A percentile compares a stretch with the other conserved stretches of the same genome.
These are phyloP conservation scores for Xerocomellus chrysenteron DNA, from an alignment of 768 basidiomycete species.

Conservation along the genomic window DNA sequence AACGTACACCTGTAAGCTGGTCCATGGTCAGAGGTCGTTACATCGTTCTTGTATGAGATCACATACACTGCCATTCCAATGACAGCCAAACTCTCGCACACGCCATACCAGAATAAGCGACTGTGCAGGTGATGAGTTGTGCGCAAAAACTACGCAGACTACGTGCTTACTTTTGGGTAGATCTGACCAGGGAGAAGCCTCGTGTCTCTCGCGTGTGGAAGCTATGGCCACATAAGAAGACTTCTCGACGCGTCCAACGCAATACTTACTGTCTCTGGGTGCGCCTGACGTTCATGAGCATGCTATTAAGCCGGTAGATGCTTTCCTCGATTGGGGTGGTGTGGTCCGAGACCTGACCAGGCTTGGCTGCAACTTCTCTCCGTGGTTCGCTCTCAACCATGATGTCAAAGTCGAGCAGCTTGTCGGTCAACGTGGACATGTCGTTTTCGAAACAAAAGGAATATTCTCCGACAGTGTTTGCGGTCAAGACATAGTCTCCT, in stretches of 20 bases:
- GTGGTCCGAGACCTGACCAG: conserved; percentile 87
- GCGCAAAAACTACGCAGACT: background rate
- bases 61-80: conserved; percentile 88
- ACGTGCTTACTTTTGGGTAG: conserved; percentile 71
- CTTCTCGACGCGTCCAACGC: background rate
- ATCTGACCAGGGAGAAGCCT: conserved; percentile 90
- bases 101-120: conserved; percentile 92
- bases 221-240: conserved; percentile 40
- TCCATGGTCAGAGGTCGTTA: conserved; percentile 7
- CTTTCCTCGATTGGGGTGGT: conserved; percentile 94
- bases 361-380: conserved; percentile 83
- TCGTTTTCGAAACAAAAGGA: conserved; percentile 98
- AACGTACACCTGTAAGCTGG: conserved; percentile 84
- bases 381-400: conserved; percentile 98
- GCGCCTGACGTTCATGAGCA: conserved; percentile 86
- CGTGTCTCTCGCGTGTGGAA: conserved; percentile 94
- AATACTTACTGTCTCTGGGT: conserved; percentile 87
- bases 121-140: conserved; percentile 36
- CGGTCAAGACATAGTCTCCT: conserved; percentile 96
- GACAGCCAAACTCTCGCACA: conserved; percentile 75
- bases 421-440: conserved; percentile 91
- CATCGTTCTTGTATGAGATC: background rate
- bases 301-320: conserved; percentile 84
- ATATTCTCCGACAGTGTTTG: conserved; percentile 87
- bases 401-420: conserved; percentile 93